These are phyloP conservation scores for Osmanthus fragrans DNA, from an alignment of 257 asterid genomes.

Conservation along the genomic window DNA sequence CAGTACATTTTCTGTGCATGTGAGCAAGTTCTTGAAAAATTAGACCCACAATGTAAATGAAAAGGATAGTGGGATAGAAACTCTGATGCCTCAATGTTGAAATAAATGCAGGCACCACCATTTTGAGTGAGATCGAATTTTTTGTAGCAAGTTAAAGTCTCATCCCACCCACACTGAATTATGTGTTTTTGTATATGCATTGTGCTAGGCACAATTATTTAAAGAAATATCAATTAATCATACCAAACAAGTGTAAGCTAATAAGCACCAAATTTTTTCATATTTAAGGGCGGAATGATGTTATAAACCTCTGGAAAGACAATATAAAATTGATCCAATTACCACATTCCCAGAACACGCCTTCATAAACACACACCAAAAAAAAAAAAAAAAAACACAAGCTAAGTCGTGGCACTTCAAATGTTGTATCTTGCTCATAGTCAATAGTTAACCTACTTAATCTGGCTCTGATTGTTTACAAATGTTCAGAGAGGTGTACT, in stretches of 20 bases:
- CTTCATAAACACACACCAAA: background rate
- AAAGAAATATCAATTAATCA: background rate
- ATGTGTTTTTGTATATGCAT: background rate
- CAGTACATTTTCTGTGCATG: background rate
- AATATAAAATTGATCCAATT: background rate
- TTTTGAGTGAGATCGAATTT: background rate
- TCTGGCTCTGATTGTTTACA: background rate
- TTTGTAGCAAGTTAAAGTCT: background rate
- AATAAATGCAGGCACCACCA: background rate
- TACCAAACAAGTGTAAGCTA: background rate
- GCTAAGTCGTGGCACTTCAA: background rate
- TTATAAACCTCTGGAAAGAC: background rate
- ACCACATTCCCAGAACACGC: background rate
- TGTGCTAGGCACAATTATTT: background rate
- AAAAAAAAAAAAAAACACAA: background rate
- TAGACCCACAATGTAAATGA: background rate
- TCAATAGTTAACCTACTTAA: background rate
- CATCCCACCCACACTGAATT: background rate
- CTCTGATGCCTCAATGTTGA: background rate
- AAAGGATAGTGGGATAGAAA: background rate
- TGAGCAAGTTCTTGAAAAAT: background rate
- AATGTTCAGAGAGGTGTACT: background rate
- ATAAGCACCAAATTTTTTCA: background rate
- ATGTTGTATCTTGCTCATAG: background rate
- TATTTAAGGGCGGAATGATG: background rate